phyloP scores from a whole-genome alignment of 2,329 filamentous ascomycete genomes.

The Rhexocercosporidium sp. region DNA sequence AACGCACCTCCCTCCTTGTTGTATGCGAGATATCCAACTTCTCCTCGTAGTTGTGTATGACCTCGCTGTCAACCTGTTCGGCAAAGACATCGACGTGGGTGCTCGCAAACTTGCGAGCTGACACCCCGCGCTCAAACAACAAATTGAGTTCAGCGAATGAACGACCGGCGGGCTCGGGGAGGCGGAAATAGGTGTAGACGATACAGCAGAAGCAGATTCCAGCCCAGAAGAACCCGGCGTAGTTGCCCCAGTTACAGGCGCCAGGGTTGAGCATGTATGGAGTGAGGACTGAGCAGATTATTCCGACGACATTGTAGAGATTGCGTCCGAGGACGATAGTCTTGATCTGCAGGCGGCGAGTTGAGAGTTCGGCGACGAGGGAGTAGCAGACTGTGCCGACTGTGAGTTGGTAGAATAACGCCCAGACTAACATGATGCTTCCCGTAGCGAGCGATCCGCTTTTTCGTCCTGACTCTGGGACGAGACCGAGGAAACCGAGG shows the following conservation, averaged over 20 bases:
- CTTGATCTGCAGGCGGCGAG: conserved; percentile 85
- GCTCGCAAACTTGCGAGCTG: no score
- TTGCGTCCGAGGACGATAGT: conserved; percentile 87
- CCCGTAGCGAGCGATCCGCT: conserved; percentile 40
- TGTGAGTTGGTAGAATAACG: conserved; percentile 82
- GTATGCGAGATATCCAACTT: no score
- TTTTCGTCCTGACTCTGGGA: conserved; percentile 34
- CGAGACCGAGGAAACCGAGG: conserved; percentile 70
- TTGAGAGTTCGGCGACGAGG: conserved; percentile 83
- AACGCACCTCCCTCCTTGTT: no score
- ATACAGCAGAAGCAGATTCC: conserved; percentile 61
- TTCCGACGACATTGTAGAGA: conserved; percentile 73
- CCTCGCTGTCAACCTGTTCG: no score
- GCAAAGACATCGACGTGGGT: no score
- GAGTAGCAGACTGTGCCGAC: conserved; percentile 92
- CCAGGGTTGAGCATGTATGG: conserved; percentile 92
- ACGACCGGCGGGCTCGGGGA: conserved; percentile 80
- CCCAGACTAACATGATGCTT: conserved; percentile 80
- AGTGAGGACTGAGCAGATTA: conserved; percentile 80
- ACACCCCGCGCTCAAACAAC: conserved; percentile 78
- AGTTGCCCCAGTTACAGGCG: conserved; percentile 89
- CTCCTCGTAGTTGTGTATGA: no score
- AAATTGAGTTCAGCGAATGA: conserved; percentile 87
- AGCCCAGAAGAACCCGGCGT: conserved; percentile 78
- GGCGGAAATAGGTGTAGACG: conserved; percentile 79